phyloP scores from a whole-genome alignment of 2,329 filamentous ascomycete genomes.

The Diplodia scrobiculata region DNA sequence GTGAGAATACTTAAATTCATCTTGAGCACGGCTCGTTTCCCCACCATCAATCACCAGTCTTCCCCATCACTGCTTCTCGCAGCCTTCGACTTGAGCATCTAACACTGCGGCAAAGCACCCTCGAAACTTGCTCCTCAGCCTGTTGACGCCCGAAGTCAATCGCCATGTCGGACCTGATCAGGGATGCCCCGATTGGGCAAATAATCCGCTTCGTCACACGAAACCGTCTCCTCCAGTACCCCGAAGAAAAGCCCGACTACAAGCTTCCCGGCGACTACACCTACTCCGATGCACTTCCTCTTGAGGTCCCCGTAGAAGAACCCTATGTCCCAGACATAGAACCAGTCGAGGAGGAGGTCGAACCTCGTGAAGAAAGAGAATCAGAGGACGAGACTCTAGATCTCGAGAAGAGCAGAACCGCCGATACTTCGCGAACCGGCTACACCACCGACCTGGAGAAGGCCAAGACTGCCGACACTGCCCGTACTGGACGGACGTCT shows the following conservation, averaged over 20 bases:
- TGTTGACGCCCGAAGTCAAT: neutral
- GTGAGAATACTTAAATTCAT: neutral
- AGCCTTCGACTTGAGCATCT: neutral
- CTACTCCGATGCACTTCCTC: conserved; percentile 31
- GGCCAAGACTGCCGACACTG: conserved; percentile 31
- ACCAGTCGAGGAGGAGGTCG: conserved; percentile 29
- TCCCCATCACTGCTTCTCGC: neutral
- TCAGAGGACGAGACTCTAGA: conserved; percentile 29
- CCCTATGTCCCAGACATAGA: conserved; percentile 17
- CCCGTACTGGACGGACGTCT: conserved; percentile 16
- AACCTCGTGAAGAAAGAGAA: conserved; percentile 38
- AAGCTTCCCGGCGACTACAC: conserved; percentile 52
- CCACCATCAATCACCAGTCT: neutral
- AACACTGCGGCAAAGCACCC: neutral
- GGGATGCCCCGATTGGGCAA: conserved; percentile 63
- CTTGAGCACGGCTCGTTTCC: neutral
- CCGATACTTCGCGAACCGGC: conserved; percentile 10
- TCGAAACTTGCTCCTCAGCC: neutral
- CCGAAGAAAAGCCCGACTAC: conserved; percentile 62
- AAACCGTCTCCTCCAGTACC: conserved; percentile 59
- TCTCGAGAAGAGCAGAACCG: neutral
- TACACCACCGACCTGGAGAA: conserved; percentile 40
- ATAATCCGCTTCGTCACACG: conserved; percentile 58
- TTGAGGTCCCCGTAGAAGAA: conserved; percentile 31
- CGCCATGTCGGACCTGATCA: conserved; percentile 49